Evolutionary conservation across 1,284 basidiomycete species (phyloP).

Genomic region (Sporisorium scitamineum): DNA sequence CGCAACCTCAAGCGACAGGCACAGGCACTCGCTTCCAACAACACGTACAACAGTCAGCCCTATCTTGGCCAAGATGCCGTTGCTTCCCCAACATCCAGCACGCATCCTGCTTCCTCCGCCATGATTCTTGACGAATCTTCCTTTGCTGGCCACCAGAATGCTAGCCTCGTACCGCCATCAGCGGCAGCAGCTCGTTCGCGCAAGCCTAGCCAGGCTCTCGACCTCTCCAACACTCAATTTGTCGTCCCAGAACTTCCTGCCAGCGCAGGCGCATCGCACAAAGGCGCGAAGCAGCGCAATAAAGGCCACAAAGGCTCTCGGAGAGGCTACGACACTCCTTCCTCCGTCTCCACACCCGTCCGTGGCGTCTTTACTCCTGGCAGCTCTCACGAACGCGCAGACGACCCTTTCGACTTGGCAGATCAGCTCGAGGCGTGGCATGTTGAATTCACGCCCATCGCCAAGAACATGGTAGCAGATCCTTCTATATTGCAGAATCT

Average conservation of each 20-base stretch:
- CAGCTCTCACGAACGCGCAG: constrained; percentile 41
- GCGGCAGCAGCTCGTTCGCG: constrained; percentile 30
- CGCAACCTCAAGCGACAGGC: constrained; percentile 47
- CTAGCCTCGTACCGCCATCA: constrained; percentile 1
- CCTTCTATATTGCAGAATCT: constrained; percentile 30
- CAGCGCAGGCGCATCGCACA: constrained; percentile 27
- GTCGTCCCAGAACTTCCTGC: constrained; percentile 51
- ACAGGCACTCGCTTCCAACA: constrained; percentile 33
- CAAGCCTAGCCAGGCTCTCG: constrained; percentile 54
- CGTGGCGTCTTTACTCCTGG: constrained; percentile 41
- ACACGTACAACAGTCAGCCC: constrained; percentile 21
- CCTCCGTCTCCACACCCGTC: constrained; percentile 22
- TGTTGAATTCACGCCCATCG: constrained; percentile 63
- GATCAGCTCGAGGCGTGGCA: constrained; percentile 67
- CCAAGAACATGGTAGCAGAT: constrained; percentile 58
- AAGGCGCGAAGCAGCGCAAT: constrained; percentile 35
- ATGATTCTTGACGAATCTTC: constrained; percentile 4
- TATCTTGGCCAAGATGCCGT: constrained; percentile 21
- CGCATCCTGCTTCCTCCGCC: constrained; percentile 9
- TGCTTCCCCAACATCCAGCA: constrained; percentile 25
- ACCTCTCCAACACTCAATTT: constrained; percentile 50
- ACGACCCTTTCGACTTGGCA: constrained; percentile 43
- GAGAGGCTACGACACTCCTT: constrained; percentile 39
- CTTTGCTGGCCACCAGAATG: not conserved
- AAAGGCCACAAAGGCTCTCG: constrained; percentile 41